Conservation (phyloP, 2,329 filamentous ascomycete genomes). For the Fusarium proliferatum region DNA sequence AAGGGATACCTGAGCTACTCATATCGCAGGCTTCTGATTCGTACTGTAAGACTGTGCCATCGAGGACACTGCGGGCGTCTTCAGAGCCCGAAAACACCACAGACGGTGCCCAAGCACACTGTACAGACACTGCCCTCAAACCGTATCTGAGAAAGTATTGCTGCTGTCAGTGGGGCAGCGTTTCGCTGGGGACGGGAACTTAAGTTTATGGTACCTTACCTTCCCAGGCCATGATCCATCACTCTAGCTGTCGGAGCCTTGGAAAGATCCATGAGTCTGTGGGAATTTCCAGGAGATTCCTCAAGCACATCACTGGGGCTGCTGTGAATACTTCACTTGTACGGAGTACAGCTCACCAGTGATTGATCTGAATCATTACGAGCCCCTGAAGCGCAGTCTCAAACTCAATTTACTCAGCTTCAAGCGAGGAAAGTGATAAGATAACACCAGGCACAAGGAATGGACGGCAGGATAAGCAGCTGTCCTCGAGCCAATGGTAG, state of each 20-base stretch:
- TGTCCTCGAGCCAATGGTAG: constrained; percentile 19
- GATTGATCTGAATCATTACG: not conserved
- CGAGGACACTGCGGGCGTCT: not conserved
- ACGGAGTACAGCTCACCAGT: not conserved
- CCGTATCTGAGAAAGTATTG: constrained; percentile 14
- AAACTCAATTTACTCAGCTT: not conserved
- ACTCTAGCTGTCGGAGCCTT: constrained; percentile 18
- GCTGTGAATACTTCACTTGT: not conserved
- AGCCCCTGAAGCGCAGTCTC: constrained; percentile 1
- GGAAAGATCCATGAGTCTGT: constrained; percentile 30
- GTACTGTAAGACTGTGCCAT: constrained; percentile 17
- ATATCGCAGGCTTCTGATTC: constrained; percentile 25
- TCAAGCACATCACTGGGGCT: constrained; percentile 16
- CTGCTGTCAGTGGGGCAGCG: constrained; percentile 19
- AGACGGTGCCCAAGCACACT: not conserved
- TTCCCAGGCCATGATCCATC: constrained; percentile 30
- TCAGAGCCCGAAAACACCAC: not conserved
- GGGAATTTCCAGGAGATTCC: constrained; percentile 21
- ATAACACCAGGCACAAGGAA: constrained; percentile 22
- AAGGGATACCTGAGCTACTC: constrained; percentile 10
- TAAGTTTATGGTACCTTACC: constrained; percentile 28
- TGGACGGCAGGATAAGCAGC: constrained; percentile 22
- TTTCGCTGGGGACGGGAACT: constrained; percentile 33
- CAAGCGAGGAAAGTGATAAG: constrained; percentile 15
- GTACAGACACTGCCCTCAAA: constrained; percentile 17